Evolutionary conservation across 169 alveolate genomes (phyloP).

Genomic region (Cyclospora cayetanensis): DNA sequence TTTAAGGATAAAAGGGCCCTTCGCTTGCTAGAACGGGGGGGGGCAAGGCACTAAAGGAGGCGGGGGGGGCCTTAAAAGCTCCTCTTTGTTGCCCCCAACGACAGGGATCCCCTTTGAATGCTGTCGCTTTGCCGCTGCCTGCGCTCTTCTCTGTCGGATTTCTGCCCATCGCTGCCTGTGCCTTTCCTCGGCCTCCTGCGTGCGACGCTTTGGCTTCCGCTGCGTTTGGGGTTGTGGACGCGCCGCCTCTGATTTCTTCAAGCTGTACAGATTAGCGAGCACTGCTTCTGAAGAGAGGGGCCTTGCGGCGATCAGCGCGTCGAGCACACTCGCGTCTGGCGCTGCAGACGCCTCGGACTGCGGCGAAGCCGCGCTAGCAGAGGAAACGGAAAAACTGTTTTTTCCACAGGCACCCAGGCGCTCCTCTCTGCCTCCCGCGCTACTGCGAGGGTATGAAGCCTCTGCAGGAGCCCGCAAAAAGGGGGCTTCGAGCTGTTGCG

Average conservation of each 20-base stretch:
- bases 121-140: conserved; percentile 40
- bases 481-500: background rate
- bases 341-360: conserved; percentile 6
- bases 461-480: background rate
- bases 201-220: conserved; percentile 31
- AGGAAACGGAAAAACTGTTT: background rate
- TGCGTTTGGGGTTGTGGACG: conserved; percentile 49
- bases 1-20: background rate
- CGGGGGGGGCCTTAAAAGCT: background rate
- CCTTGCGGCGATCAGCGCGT: conserved; percentile 55
- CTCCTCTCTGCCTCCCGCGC: background rate
- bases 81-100: conserved; percentile 9
- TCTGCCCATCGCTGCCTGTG: conserved; percentile 57
- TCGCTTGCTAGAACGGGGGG: too few species aligned
- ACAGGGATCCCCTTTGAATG: background rate
- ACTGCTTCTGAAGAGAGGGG: conserved; percentile 54
- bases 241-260: conserved; percentile 47
- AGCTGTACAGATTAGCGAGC: conserved; percentile 33
- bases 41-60: background rate
- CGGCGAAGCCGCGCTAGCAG: background rate
- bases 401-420: background rate
- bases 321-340: conserved; percentile 47
- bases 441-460: background rate
- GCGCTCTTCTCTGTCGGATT: conserved; percentile 50
- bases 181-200: conserved; percentile 51